These are phyloP conservation scores for Trichoderma pleuroti DNA, from an alignment of 2,329 filamentous ascomycete genomes.

Conservation along the genomic window DNA sequence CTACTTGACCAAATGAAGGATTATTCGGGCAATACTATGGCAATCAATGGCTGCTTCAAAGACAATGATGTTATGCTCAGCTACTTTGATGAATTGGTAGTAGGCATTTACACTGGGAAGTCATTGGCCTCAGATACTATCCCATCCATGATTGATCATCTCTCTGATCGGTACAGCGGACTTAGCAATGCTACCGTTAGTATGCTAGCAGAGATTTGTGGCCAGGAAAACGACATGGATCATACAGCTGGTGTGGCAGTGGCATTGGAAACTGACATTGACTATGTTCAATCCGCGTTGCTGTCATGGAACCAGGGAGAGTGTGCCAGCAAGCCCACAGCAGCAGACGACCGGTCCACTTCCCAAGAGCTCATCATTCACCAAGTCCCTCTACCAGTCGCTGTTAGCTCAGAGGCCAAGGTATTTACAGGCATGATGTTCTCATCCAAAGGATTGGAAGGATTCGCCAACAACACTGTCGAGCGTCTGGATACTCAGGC, in stretches of 20 bases:
- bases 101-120: background rate
- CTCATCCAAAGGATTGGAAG: too few species aligned
- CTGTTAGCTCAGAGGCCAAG: background rate
- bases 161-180: background rate
- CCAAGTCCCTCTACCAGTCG: background rate
- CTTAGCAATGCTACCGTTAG: background rate
- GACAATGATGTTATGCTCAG: background rate
- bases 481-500: background rate
- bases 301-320: background rate
- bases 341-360: background rate
- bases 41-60: background rate
- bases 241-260: slow-evolving; percentile 5
- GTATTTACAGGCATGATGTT: fast-evolving
- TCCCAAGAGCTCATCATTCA: background rate
- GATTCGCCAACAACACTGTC: too few species aligned
- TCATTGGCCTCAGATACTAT: background rate
- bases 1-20: background rate
- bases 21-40: background rate
- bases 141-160: background rate
- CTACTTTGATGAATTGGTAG: background rate
- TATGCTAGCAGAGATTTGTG: background rate
- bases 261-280: background rate
- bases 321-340: background rate
- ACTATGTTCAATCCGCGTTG: slow-evolving; percentile 2
- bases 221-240: background rate